These are phyloP conservation scores for Chlamydomonas sp. DNA, from an alignment of 139 green algal genomes.

Conservation along the genomic window DNA sequence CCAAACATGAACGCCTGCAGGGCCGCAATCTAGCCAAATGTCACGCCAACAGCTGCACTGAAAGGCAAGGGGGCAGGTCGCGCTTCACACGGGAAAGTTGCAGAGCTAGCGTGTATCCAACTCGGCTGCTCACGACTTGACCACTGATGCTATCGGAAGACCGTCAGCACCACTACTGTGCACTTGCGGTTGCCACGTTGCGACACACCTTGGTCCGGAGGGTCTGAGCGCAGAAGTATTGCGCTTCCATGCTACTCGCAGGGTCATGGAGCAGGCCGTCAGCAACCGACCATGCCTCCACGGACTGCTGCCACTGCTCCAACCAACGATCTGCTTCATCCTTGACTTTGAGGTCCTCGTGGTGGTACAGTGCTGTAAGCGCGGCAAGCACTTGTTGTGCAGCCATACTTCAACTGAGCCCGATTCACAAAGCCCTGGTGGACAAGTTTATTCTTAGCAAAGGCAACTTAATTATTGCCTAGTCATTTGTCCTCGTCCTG, in stretches of 20 bases:
- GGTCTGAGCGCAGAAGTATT: slow-evolving; percentile 92
- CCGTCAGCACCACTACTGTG: background rate
- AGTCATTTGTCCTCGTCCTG: background rate
- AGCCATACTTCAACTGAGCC: background rate
- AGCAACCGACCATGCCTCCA: slow-evolving; percentile 78
- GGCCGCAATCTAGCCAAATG: no score
- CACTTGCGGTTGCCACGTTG: no score
- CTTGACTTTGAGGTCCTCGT: slow-evolving; percentile 66
- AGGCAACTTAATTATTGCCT: background rate
- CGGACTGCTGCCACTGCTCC: slow-evolving; percentile 83
- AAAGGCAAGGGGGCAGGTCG: no score
- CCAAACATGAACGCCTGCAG: no score
- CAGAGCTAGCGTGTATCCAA: no score
- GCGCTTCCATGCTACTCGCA: slow-evolving; percentile 71
- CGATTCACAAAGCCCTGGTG: no score
- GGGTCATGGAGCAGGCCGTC: slow-evolving; percentile 81
- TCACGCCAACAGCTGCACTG: no score
- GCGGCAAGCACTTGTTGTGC: slow-evolving; percentile 66
- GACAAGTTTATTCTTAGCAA: background rate
- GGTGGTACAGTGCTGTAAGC: slow-evolving; percentile 86
- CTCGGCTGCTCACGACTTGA: no score
- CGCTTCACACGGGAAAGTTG: no score
- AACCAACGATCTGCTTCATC: slow-evolving; percentile 83
- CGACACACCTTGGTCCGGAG: slow-evolving; percentile 87
- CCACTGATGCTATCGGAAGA: background rate